Evolutionary conservation across 2,329 filamentous ascomycete genomes (phyloP), one percentile per base, ranked within the genome.

Genomic region (Colletotrichum sp.): DNA sequence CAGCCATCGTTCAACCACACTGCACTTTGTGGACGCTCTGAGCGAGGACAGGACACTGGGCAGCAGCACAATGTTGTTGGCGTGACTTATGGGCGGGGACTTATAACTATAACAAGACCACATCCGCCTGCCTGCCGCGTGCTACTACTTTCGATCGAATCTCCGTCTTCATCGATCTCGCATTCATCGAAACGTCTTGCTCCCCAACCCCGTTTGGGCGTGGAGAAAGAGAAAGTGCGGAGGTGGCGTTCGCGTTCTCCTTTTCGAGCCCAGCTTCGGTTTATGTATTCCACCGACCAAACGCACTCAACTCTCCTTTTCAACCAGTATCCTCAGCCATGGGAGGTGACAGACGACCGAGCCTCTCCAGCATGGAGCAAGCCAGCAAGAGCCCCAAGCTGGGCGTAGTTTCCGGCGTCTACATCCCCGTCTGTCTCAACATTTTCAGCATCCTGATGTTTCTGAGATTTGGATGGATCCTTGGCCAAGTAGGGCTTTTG

Each of bases 371-470:
- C 78, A 84, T 84, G 81, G 86, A 87, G 32, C 80, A 70, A 28
- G 39, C 79, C 36, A 83, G 78, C 74, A 87, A 85, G 80, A 85
- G 83, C 77, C 81, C 90, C 79, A 97, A 97, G 85, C 88, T 98
- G 73, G 94, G 94, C 49, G 93, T 92, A 10, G 92, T 95, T 79
- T 95, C 93, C 6, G 94, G 94, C 9, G 94, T 98, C 64, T 98
- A 96, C 83, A 94, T 98, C 18, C 95, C 95, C 2, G 95, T 95
- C n/a, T 96, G 93, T 77, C 88, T 98, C 79, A 98, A 97, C 84
- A 95, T 98, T 57, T 87, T 98, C 79, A 96, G 95, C 80, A 98
- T 98, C 84, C 90, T 98, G 77, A 98, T 98, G 95, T 98, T 98
- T 85, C 88, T 98, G 80, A 92, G 95, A 26, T 98, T 98, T 83